phyloP scores from a whole-genome alignment of 2,329 filamentous ascomycete genomes.

The Chaetomiaceae sp. region DNA sequence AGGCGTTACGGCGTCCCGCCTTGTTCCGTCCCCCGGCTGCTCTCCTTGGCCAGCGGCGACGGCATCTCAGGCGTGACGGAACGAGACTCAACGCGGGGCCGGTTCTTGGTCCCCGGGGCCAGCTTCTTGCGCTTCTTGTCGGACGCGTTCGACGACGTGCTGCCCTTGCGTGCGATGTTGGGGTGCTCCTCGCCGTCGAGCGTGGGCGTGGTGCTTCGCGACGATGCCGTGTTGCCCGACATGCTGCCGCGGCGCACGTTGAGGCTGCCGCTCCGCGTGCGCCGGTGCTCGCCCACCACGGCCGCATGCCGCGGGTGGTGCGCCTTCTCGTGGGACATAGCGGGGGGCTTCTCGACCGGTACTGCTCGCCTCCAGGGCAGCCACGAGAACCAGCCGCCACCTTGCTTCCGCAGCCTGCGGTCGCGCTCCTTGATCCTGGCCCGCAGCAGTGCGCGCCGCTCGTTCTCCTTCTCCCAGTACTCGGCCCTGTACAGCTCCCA shows the following conservation, averaged over 20 bases:
- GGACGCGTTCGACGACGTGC: conserved; percentile 41
- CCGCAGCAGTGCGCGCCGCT: conserved; percentile 69
- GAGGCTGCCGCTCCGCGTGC: conserved; percentile 40
- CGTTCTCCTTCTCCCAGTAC: conserved; percentile 97
- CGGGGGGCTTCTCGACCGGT: conserved; percentile 12
- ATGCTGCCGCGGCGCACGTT: conserved; percentile 48
- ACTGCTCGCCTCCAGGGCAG: conserved; percentile 60
- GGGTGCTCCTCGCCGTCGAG: conserved; percentile 39
- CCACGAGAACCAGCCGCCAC: conserved; percentile 80
- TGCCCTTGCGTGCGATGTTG: conserved; percentile 35
- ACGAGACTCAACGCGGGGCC: conserved; percentile 42
- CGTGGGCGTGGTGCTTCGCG: conserved; percentile 39
- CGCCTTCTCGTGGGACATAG: conserved; percentile 23
- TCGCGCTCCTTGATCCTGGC: conserved; percentile 63
- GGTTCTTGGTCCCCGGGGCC: conserved; percentile 34
- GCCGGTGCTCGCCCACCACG: conserved; percentile 42
- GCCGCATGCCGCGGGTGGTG: conserved; percentile 36
- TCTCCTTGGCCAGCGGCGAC: conserved; percentile 46
- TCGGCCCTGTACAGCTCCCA: conserved; percentile 93
- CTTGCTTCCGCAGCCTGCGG: conserved; percentile 58
- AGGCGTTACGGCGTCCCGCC: conserved; percentile 4
- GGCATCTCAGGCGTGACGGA: conserved; percentile 50
- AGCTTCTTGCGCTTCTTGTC: conserved; percentile 50
- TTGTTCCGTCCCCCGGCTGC: conserved; percentile 13
- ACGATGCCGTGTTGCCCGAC: conserved; percentile 39